Evolutionary conservation across 139 green algal species (phyloP), one percentile per base, ranked within the genome.

Genomic region (Pleodorina starrii): DNA sequence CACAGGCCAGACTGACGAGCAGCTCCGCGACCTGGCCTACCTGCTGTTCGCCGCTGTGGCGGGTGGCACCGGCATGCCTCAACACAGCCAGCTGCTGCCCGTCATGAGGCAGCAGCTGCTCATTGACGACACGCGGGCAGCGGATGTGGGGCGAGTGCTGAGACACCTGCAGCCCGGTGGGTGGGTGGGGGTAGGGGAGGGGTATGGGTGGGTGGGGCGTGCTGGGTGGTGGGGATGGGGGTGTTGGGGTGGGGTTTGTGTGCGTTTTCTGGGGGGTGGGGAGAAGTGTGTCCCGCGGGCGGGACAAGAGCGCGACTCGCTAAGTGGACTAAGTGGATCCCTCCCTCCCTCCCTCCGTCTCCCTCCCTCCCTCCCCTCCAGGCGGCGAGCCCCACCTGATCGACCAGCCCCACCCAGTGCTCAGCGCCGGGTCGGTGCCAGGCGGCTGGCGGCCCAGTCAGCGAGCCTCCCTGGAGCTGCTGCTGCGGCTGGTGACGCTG

Each of bases 1-100:
- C 35, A 1, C 82, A 88, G 82, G 82, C n/a, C 82, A 88, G 44
- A 80, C 40, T 10, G 82, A 88, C 25, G 82, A 88, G 4, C 66
- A 79, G 82, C 66, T 88, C 14, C 63, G 82, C 44, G 68, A 88
- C 60, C 82, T 88, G 82, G 82, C 82, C 82, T 88, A 54, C 82
- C 63, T 79, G 63, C 63, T 88, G n/a, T 80, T 88, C 66, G 66
- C 66, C 19, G 82, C 82, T 3, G 46, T 40, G 25, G 82, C 82
- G 2, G 12, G 5, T 2, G 66, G 69, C 38, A 63, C 35, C 16
- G 50, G 36, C 69, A n/a, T 38, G 10, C 69, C 48, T 44, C 84
- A 89, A 69, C 46, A 82, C 50, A 25, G n/a, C 23, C 48, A 23
- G 25, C 84, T 89, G 68, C 42, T 82, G 84, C 59, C 48, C 4